Conservation (phyloP, 768 basidiomycete genomes). For the Suillus weaverae region DNA sequence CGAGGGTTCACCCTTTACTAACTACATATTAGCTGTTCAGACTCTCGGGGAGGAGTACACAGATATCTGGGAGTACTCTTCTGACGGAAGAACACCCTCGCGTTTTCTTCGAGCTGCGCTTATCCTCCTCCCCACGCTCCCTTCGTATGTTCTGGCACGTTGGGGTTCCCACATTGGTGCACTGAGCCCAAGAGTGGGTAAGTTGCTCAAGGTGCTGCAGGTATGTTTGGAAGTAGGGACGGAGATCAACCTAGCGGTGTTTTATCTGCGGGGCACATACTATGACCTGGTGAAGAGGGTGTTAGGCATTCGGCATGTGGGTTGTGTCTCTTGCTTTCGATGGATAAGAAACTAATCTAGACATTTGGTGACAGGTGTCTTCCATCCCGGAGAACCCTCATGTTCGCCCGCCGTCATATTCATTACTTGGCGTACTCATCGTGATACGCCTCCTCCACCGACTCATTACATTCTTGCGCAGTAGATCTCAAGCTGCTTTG, state of each 20-base stretch:
- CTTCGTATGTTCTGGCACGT: conserved; percentile 59
- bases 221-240: conserved; percentile 50
- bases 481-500: conserved; percentile 20
- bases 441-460: conserved; percentile 64
- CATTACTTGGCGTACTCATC: conserved; percentile 78
- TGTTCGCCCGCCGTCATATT: conserved; percentile 78
- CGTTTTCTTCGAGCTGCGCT: conserved; percentile 47
- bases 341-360: background rate
- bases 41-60: conserved; percentile 93
- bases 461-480: conserved; percentile 47
- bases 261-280: conserved; percentile 80
- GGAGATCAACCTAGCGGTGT: conserved; percentile 77
- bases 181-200: conserved; percentile 31
- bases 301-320: conserved; percentile 68
- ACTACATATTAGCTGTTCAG: conserved; percentile 56
- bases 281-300: conserved; percentile 71
- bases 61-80: conserved; percentile 73
- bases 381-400: conserved; percentile 70
- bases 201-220: conserved; percentile 42
- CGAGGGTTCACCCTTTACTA: conserved; percentile 8
- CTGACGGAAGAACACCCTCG: conserved; percentile 43
- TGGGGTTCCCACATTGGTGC: conserved; percentile 43
- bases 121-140: conserved; percentile 65
- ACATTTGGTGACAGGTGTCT: conserved; percentile 54
- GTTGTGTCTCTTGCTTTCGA: conserved; percentile 13